Conservation (phyloP, 2,329 filamentous ascomycete species). For the Fusarium anguioides region DNA sequence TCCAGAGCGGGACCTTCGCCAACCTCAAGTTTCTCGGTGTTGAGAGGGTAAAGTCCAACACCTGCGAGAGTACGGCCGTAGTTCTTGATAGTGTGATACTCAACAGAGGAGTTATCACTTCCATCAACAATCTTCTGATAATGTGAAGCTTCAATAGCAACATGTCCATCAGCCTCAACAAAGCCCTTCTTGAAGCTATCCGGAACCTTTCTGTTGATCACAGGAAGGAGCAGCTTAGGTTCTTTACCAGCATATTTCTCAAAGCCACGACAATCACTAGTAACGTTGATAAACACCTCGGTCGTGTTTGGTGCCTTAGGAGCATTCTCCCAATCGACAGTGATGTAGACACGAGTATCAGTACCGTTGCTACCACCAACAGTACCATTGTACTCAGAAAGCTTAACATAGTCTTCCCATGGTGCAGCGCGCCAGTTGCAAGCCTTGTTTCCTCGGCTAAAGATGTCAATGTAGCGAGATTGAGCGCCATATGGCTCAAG, state of each 20-base stretch:
- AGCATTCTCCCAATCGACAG: conserved; percentile 51
- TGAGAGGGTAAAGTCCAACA: conserved; percentile 66
- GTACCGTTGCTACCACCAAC: conserved; percentile 46
- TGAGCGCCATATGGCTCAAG: conserved; percentile 49
- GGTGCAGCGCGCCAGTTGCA: conserved; percentile 47
- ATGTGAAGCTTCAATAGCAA: conserved; percentile 66
- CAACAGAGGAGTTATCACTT: conserved; percentile 40
- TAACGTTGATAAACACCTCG: conserved; percentile 64
- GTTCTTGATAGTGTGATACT: conserved; percentile 63
- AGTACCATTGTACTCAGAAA: conserved; percentile 46
- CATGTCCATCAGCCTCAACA: conserved; percentile 69
- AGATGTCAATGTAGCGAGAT: conserved; percentile 51
- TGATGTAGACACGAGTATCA: conserved; percentile 48
- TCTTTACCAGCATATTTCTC: conserved; percentile 54
- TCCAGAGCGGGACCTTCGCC: conserved; percentile 65
- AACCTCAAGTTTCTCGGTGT: conserved; percentile 60
- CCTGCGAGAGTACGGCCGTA: conserved; percentile 70
- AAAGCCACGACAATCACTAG: conserved; percentile 56
- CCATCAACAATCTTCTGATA: conserved; percentile 56
- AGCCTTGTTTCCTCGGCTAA: conserved; percentile 48
- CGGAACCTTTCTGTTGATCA: conserved; percentile 62
- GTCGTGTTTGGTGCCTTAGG: conserved; percentile 55
- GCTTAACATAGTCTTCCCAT: conserved; percentile 49
- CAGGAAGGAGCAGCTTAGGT: conserved; percentile 65
- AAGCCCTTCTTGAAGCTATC: conserved; percentile 67